These are phyloP conservation scores for Pseudofabraea citricarpa DNA, from an alignment of 2,329 filamentous ascomycete genomes.

Conservation along the genomic window DNA sequence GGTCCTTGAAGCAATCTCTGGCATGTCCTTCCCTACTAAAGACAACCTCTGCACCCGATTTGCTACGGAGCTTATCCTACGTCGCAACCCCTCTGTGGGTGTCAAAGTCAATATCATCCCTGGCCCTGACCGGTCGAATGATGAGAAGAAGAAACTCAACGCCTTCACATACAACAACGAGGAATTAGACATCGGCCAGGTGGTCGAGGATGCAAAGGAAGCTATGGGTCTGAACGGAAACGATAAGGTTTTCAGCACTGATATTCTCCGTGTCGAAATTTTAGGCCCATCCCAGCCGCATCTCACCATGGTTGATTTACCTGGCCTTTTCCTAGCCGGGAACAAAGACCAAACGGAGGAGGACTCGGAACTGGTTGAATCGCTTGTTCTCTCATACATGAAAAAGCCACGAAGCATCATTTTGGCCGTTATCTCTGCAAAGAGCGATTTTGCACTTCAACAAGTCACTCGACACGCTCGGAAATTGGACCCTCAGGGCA, in stretches of 20 bases:
- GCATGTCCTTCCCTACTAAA: slow-evolving; percentile 33
- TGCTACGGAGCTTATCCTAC: slow-evolving; percentile 35
- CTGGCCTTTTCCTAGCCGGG: slow-evolving; percentile 48
- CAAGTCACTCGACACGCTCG: slow-evolving; percentile 47
- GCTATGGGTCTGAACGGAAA: slow-evolving; percentile 9
- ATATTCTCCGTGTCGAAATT: slow-evolving; percentile 16
- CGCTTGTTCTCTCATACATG: slow-evolving; percentile 48
- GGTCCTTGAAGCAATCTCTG: slow-evolving; percentile 30
- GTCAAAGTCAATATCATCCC: slow-evolving; percentile 16
- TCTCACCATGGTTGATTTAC: slow-evolving; percentile 55
- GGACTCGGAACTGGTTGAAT: slow-evolving; percentile 39
- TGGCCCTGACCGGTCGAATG: slow-evolving; percentile 9
- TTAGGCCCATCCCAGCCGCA: slow-evolving; percentile 34
- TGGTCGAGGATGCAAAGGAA: slow-evolving; percentile 18
- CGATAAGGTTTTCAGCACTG: slow-evolving; percentile 23
- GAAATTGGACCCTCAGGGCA: slow-evolving; percentile 28
- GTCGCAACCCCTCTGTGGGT: slow-evolving; percentile 10
- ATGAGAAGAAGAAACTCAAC: slow-evolving; percentile 10
- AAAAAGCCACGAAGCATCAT: slow-evolving; percentile 51
- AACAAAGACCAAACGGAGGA: slow-evolving; percentile 39
- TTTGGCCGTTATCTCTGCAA: slow-evolving; percentile 49
- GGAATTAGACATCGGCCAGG: slow-evolving; percentile 11
- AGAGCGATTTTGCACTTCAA: slow-evolving; percentile 58
- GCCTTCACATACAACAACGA: slow-evolving; percentile 15
- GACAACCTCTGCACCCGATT: slow-evolving; percentile 37